A percentile compares a stretch with the other conserved stretches of the same genome.
These are phyloP conservation scores for Fusarium dlaminii DNA, from an alignment of 2,329 filamentous ascomycete genomes.

Conservation along the genomic window DNA sequence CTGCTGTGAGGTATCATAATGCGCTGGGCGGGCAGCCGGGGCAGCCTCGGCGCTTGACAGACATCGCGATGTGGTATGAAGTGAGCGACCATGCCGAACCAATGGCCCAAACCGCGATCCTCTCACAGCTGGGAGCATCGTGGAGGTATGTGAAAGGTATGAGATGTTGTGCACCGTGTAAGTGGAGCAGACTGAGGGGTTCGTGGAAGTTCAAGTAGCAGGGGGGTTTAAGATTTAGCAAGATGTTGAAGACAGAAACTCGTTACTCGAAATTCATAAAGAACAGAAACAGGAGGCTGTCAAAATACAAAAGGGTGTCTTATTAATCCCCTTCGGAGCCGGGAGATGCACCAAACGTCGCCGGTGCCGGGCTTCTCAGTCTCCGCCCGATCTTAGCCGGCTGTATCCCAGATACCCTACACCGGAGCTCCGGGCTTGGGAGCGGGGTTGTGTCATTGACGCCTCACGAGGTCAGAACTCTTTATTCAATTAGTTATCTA, in stretches of 20 bases:
- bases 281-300: not conserved
- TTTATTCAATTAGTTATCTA: constrained; percentile 3
- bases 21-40: constrained; percentile 36
- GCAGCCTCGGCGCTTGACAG: constrained; percentile 40
- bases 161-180: constrained; percentile 7
- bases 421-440: constrained; percentile 17
- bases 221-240: not conserved
- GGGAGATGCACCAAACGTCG: constrained; percentile 27
- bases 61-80: constrained; percentile 33
- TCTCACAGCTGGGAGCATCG: constrained; percentile 37
- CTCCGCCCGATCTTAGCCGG: constrained; percentile 41
- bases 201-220: not conserved
- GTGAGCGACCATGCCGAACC: constrained; percentile 11
- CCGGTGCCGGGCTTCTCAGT: constrained; percentile 38
- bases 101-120: constrained; percentile 29
- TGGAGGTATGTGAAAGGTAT: not conserved
- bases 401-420: constrained; percentile 39
- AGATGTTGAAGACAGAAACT: not conserved
- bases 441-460: constrained; percentile 30
- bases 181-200: constrained; percentile 1
- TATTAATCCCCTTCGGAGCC: constrained; percentile 33
- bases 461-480: constrained; percentile 6
- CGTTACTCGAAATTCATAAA: not conserved
- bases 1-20: constrained; percentile 34
- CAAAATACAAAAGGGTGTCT: constrained; percentile 7